phyloP scores from a whole-genome alignment of 108 stramenopile genomes.

The Pseudonitzschia delicatissima region DNA sequence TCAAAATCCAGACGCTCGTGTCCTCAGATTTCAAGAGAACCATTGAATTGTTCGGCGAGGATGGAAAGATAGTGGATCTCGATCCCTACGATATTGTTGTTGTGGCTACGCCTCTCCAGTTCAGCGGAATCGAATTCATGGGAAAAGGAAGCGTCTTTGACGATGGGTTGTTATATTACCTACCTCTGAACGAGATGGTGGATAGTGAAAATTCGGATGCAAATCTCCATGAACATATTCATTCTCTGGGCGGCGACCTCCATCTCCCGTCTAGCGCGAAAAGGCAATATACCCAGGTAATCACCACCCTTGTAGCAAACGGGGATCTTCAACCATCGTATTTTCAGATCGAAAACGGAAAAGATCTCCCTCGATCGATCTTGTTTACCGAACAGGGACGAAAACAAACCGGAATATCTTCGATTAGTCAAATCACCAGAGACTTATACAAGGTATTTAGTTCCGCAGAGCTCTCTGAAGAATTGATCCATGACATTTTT shows the following conservation, averaged over 20 bases:
- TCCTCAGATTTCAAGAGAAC: constrained; percentile 8
- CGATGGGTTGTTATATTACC: constrained; percentile 12
- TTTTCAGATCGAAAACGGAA: constrained; percentile 51
- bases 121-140: constrained; percentile 59
- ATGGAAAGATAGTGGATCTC: constrained; percentile 44
- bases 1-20: constrained; percentile 33
- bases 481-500: constrained; percentile 43
- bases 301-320: constrained; percentile 67
- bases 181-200: neutral
- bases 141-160: constrained; percentile 57
- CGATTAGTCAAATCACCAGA: constrained; percentile 13
- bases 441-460: constrained; percentile 70
- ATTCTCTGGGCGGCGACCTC: neutral
- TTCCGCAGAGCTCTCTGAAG: constrained; percentile 24
- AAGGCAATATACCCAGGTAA: constrained; percentile 64
- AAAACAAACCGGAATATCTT: constrained; percentile 18
- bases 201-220: neutral
- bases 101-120: constrained; percentile 72
- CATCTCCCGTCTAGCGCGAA: constrained; percentile 45
- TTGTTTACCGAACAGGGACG: constrained; percentile 2
- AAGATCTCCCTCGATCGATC: constrained; percentile 23
- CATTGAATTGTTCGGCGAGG: constrained; percentile 32
- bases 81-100: constrained; percentile 71
- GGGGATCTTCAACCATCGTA: constrained; percentile 49
- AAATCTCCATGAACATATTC: neutral